A percentile compares a stretch with the other conserved stretches of the same genome.
Conservation (phyloP, 352 stramenopile genomes). For the Phytopythium vexans region DNA sequence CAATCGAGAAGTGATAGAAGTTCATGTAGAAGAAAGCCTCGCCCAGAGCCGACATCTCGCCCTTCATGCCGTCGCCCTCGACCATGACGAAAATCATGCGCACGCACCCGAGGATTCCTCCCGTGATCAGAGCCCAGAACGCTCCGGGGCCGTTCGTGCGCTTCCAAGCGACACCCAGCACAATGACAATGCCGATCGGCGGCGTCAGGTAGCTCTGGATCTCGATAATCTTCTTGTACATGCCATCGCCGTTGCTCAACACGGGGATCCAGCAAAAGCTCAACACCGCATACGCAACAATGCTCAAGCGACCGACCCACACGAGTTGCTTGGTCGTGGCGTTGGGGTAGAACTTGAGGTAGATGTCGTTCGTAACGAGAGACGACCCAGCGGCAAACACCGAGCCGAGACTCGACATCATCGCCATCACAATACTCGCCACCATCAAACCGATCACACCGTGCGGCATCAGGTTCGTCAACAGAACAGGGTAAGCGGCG, state of each 20-base stretch:
- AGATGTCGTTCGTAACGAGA: constrained; percentile 65
- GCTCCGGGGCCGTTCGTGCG: constrained; percentile 44
- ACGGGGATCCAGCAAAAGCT: constrained; percentile 70
- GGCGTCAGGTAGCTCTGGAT: constrained; percentile 63
- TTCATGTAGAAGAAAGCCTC: constrained; percentile 71
- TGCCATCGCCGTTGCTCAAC: constrained; percentile 44
- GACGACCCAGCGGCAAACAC: constrained; percentile 61
- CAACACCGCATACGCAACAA: constrained; percentile 41
- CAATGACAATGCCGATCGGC: constrained; percentile 57
- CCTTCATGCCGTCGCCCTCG: constrained; percentile 39
- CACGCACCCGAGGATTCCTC: constrained; percentile 41
- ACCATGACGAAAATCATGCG: constrained; percentile 58
- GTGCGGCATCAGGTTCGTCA: constrained; percentile 70
- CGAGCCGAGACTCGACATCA: constrained; percentile 70
- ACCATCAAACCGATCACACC: constrained; percentile 63
- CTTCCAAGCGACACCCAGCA: constrained; percentile 53
- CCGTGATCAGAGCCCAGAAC: constrained; percentile 45
- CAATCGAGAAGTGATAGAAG: no score
- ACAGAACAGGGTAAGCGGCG: constrained; percentile 55
- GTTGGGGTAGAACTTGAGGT: constrained; percentile 45
- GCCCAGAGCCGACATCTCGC: constrained; percentile 28
- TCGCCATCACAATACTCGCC: constrained; percentile 64
- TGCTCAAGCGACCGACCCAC: constrained; percentile 50
- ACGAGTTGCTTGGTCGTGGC: constrained; percentile 59
- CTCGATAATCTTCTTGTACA: constrained; percentile 63